A percentile compares a stretch with the other conserved stretches of the same genome.
phyloP scores from a whole-genome alignment of 2,329 filamentous ascomycete species.

The Ceratocystis cubensis region DNA sequence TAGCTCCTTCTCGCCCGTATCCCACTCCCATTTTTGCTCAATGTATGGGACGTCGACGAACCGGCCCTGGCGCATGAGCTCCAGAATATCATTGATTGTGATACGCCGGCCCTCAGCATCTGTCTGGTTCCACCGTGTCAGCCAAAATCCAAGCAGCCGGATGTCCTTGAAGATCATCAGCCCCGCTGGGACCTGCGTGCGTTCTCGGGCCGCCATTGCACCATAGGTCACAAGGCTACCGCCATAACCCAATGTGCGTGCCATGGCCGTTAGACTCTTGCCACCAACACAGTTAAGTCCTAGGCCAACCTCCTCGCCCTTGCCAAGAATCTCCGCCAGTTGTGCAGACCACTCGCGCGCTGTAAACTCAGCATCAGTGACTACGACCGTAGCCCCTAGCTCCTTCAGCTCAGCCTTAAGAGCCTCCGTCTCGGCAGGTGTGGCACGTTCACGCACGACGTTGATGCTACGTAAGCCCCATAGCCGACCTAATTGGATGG shows the following conservation, averaged over 20 bases:
- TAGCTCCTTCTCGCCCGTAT: slow-evolving; percentile 58
- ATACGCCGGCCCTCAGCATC: slow-evolving; percentile 60
- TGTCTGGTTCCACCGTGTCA: slow-evolving; percentile 73
- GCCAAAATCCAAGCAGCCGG: slow-evolving; percentile 85
- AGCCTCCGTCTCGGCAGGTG: slow-evolving; percentile 49
- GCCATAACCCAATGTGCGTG: slow-evolving; percentile 56
- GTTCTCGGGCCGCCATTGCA: slow-evolving; percentile 74
- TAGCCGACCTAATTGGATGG: slow-evolving; percentile 71
- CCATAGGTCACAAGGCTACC: slow-evolving; percentile 85
- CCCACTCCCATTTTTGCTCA: slow-evolving; percentile 70
- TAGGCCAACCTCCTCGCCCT: slow-evolving; percentile 58
- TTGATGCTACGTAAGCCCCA: slow-evolving; percentile 92
- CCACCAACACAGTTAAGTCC: slow-evolving; percentile 92
- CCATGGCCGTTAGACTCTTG: slow-evolving; percentile 64
- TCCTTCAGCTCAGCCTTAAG: slow-evolving; percentile 40
- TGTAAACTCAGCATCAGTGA: slow-evolving; percentile 44
- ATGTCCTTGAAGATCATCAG: slow-evolving; percentile 90
- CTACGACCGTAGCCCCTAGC: slow-evolving; percentile 45
- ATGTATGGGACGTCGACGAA: slow-evolving; percentile 78
- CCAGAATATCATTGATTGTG: slow-evolving; percentile 75
- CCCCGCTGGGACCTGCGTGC: slow-evolving; percentile 66
- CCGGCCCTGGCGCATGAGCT: slow-evolving; percentile 58
- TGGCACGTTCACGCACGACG: slow-evolving; percentile 62
- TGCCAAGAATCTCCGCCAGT: slow-evolving; percentile 55
- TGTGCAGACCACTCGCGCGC: slow-evolving; percentile 44